Evolutionary conservation across 1,139 yeast genomes (phyloP), one percentile per base, ranked within the genome.

Genomic region (Taphrina populina): DNA sequence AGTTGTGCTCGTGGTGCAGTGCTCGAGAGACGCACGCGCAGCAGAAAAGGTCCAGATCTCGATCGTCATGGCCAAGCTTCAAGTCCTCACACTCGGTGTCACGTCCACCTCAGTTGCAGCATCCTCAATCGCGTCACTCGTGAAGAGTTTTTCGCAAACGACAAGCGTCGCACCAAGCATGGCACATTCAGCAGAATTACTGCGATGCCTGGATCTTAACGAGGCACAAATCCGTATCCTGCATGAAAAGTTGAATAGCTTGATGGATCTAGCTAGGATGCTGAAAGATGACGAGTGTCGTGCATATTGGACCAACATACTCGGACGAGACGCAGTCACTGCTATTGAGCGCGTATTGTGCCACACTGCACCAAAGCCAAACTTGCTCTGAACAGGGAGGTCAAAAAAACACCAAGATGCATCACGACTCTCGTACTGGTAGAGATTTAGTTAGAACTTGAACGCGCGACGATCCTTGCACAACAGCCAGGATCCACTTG

Each of bases 401-500:
- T n/a, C n/a, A n/a, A n/a, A n/a, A n/a, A n/a, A n/a, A n/a, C n/a
- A n/a, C n/a, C n/a, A n/a, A n/a, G n/a, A n/a, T n/a, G n/a, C n/a
- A n/a, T n/a, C n/a, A n/a, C n/a, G n/a, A n/a, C n/a, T n/a, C n/a
- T n/a, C n/a, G n/a, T n/a, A n/a, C n/a, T n/a, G n/a, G n/a, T n/a
- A n/a, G n/a, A n/a, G n/a, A n/a, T n/a, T n/a, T n/a, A n/a, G n/a
- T n/a, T n/a, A n/a, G n/a, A n/a, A n/a, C n/a, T n/a, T n/a, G 39
- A 3, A 34, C n/a, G 11, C 39, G 17, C 2, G 39, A 34, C 8
- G 29, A 23, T 5, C 24, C 19, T 17, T 37, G 43, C 30, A 49
- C 54, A 2, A 41, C 51, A 7, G 75, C 75, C 35, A 72, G 62
- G 10, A 71, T 67, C 74, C 74, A 72, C 58, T 72, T 71, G 21